Base-by-base conservation (phyloP, 768 basidiomycete species). In the Rhodotorula kratochvilovae region DNA sequence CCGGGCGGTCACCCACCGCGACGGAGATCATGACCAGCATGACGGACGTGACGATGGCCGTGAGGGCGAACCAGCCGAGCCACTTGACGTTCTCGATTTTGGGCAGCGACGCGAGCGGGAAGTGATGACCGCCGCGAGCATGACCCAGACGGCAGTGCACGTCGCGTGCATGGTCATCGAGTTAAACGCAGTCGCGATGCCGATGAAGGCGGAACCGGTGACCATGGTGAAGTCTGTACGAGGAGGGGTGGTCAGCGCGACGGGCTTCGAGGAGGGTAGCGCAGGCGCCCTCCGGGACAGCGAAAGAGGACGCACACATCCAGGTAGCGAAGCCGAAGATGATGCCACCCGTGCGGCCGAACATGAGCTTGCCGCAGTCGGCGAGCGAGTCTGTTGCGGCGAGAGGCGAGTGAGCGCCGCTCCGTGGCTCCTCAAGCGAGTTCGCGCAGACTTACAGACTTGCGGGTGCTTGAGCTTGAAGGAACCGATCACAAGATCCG, bases 141-240 rank as follows among this genome's bases (percentile, higher is more conserved):
- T 78, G 19, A 79, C 79, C n/a, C 78, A 82, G 31, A 78, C 79
- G 57, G 79, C 79, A 8, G 80, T 81, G 68, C 81, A 82, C 1
- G 80, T 78, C 15, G 76, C 80, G 71, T 81, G 80, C 25, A 66
- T 54, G 27, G 79, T 76, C 39, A 81, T 75, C 50, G 80, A 76
- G 77, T 81, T 81, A 55, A 81, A 74, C 3, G 81, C 79, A 71
- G 80, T 79, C 5, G 80, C 78, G 45, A 80, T 70, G 13, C 77
- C 76, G 17, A 82, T 75, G 53, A 81, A 72, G 16, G 76, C 79
- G 17, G 77, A 74, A 29, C 77, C 79, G 43, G 78, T 76, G 60
- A 76, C 71, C 56, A 68, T 74, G 50, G 72, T 73, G 51, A 65
- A 66, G 63, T 53, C 61, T 62, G 61, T 5, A 25, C 7, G 62